Percentiles rank a stretch among this genome's conserved stretches.
These are phyloP conservation scores for sweet orange (Citrus sinensis) DNA, from an alignment of 345 rosid genomes.

Conservation along the genomic window DNA sequence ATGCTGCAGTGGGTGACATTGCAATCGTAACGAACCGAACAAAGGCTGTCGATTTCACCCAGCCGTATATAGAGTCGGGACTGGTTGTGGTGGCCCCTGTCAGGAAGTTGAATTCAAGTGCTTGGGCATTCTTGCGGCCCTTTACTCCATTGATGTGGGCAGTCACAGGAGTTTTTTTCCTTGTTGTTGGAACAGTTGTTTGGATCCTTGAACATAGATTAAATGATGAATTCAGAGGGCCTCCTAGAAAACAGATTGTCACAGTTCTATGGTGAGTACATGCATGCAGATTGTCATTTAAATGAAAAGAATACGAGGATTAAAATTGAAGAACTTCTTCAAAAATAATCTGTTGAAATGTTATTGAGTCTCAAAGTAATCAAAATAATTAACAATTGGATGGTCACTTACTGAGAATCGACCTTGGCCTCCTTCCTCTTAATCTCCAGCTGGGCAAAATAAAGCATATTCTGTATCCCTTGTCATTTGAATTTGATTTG, in stretches of 20 bases:
- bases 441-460: neutral
- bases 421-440: neutral
- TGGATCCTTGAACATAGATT: conserved; percentile 92
- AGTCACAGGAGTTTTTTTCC: conserved; percentile 67
- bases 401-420: neutral
- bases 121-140: conserved; percentile 82
- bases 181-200: conserved; percentile 70
- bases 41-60: conserved; percentile 75
- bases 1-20: conserved; percentile 81
- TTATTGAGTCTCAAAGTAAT: neutral
- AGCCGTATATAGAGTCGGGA: conserved; percentile 85
- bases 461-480: neutral
- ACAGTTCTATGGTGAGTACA: conserved; percentile 70
- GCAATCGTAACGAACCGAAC: conserved; percentile 75
- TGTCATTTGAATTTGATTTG: conserved; percentile 10
- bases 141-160: conserved; percentile 85
- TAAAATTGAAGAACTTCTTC: neutral
- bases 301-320: neutral
- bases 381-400: neutral
- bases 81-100: conserved; percentile 89
- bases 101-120: conserved; percentile 51
- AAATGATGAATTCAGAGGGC: conserved; percentile 85
- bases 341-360: neutral
- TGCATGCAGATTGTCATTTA: neutral
- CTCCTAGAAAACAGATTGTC: conserved; percentile 66